phyloP scores from a whole-genome alignment of 2,329 filamentous ascomycete species.

The Paraconiothyrium sp. region DNA sequence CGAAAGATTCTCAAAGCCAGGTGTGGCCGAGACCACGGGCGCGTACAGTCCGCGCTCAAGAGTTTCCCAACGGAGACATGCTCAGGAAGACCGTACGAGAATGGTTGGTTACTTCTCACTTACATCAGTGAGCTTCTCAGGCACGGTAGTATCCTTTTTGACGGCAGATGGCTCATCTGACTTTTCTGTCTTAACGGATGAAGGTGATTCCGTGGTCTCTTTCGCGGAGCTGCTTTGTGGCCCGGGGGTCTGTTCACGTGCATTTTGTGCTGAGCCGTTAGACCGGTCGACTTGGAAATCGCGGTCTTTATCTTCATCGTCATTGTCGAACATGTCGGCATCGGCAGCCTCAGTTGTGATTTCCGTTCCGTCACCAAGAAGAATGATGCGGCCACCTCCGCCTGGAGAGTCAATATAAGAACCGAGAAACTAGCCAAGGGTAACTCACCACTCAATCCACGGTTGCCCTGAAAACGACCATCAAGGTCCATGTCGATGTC shows the following conservation, averaged over 20 bases:
- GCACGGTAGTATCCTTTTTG: constrained; percentile 26
- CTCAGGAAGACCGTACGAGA: not conserved
- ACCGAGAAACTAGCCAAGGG: constrained; percentile 69
- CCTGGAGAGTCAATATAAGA: constrained; percentile 75
- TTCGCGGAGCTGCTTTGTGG: constrained; percentile 29
- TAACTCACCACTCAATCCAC: constrained; percentile 58
- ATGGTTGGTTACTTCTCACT: constrained; percentile 35
- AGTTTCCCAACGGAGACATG: not conserved
- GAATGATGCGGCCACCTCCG: constrained; percentile 83
- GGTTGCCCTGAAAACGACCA: constrained; percentile 73
- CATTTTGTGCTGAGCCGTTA: constrained; percentile 30
- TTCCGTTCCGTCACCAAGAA: constrained; percentile 94
- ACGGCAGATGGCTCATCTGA: constrained; percentile 33
- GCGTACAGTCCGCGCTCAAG: not conserved
- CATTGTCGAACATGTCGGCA: constrained; percentile 92
- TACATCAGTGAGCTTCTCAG: constrained; percentile 31
- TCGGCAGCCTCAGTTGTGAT: constrained; percentile 88
- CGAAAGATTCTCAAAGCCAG: not conserved
- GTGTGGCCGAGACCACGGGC: constrained; percentile 2
- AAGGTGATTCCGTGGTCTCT: constrained; percentile 46
- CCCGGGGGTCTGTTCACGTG: constrained; percentile 39
- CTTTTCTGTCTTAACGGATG: constrained; percentile 50
- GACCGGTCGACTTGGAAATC: constrained; percentile 78
- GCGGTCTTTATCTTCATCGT: constrained; percentile 85
- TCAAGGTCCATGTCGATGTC: constrained; percentile 79